Base-by-base conservation (phyloP, 2,329 filamentous ascomycete genomes). In the Grosmannia huntii region DNA sequence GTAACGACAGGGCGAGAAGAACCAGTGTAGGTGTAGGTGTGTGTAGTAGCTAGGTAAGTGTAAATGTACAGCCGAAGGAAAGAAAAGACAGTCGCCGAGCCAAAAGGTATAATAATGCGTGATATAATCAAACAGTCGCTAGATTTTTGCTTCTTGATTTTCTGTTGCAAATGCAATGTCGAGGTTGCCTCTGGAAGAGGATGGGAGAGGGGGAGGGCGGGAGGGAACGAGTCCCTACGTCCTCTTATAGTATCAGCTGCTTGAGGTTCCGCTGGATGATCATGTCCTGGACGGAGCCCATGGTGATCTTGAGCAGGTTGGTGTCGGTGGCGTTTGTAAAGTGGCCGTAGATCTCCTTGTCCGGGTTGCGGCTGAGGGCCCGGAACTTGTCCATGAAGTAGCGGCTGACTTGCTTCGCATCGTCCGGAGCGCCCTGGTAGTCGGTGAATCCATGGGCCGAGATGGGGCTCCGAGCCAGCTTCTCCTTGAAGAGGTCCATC, bases 221-320 rank as follows among this genome's bases (percentile, higher is more conserved):
- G 16, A 52, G 16, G 6, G 28, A 33, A 28, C 50, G 23, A 21
- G 16, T 38, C 36, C 12, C 36, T 14, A 38, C 12, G 36, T 38
- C 12, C 36, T 16, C 36, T 79, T 73, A 88, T 72, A 88, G 75
- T 67, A 91, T 89, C 66, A 90, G 75, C 72, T 86, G 85, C 73
- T 89, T 88, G 58, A 91, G 77, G 69, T 90, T 90, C 69, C 86
- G 86, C 72, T 90, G 87, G 66, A 90, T 89, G 66, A 90, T 89
- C 84, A 90, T 92, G 70, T 92, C 88, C 72, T 92, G 87, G 58
- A 92, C 88, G 12, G 86, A 89, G 62, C 82, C 80, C 89, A 92
- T 92, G 46, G 89, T 92, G 63, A 90, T 89, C 74, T 90, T 91
- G 64, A 92, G 78, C 62, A 92, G 73, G 67, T 89, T 90, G 38